Percentiles rank a stretch among this genome's conserved stretches.
These are phyloP conservation scores for Daldinia childiae DNA, from an alignment of 495 filamentous ascomycete species.

Conservation along the genomic window DNA sequence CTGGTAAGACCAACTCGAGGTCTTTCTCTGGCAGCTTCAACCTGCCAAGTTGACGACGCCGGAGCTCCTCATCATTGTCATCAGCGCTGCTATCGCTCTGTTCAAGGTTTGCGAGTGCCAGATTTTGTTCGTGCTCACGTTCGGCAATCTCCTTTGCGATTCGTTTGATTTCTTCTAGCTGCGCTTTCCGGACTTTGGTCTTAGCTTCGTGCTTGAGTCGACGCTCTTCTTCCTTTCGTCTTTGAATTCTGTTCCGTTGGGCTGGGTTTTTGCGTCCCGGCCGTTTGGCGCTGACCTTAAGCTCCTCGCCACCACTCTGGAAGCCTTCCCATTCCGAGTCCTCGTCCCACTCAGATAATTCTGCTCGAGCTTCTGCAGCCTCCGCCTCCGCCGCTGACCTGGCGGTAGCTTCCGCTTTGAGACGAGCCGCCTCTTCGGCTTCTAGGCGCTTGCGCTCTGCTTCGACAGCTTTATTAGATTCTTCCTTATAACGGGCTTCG, in stretches of 20 bases:
- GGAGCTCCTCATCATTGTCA: constrained; percentile 70
- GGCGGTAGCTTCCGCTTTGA: constrained; percentile 62
- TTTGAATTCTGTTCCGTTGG: constrained; percentile 85
- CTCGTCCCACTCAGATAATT: constrained; percentile 76
- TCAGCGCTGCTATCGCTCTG: constrained; percentile 55
- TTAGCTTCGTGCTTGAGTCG: constrained; percentile 73
- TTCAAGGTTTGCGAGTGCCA: constrained; percentile 52
- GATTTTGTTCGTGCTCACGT: constrained; percentile 57
- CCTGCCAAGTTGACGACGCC: constrained; percentile 81
- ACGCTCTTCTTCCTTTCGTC: constrained; percentile 86
- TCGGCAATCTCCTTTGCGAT: constrained; percentile 70
- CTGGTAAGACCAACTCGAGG: constrained; percentile 88
- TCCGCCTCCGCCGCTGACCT: constrained; percentile 68
- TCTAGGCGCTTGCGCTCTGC: constrained; percentile 80
- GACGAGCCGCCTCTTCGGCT: constrained; percentile 69
- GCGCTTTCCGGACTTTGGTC: constrained; percentile 73
- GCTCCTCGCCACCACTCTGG: constrained; percentile 70
- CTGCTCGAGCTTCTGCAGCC: constrained; percentile 71
- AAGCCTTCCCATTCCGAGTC: constrained; percentile 91
- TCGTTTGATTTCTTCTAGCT: constrained; percentile 70
- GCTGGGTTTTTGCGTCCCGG: constrained; percentile 84
- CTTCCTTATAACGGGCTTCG: constrained; percentile 73
- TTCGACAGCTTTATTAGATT: constrained; percentile 80
- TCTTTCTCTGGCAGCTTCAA: constrained; percentile 77
- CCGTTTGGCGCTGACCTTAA: constrained; percentile 73